A percentile compares a stretch with the other conserved stretches of the same genome.
Conservation (phyloP, 345 rosid species). For the Bretschneidera sinensis region DNA sequence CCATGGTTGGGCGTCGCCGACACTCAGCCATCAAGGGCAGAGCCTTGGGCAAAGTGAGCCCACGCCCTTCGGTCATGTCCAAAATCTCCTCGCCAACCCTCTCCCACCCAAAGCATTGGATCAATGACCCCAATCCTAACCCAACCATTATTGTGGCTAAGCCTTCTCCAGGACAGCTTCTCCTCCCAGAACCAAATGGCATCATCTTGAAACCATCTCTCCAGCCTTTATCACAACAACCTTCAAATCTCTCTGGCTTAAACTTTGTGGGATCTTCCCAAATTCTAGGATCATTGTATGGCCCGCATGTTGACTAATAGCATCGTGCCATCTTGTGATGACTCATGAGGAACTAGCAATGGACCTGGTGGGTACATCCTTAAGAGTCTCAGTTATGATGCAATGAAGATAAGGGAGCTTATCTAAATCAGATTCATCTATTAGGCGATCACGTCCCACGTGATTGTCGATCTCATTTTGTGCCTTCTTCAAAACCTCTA, state of each 20-base stretch:
- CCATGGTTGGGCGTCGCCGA: slow-evolving; percentile 19
- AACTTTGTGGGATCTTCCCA: slow-evolving; percentile 44
- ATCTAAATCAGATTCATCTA: slow-evolving; percentile 41
- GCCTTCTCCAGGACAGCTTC: slow-evolving; percentile 49
- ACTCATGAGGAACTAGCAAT: slow-evolving; percentile 34
- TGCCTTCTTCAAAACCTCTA: slow-evolving; percentile 35
- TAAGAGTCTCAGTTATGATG: slow-evolving; percentile 49
- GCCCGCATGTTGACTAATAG: slow-evolving; percentile 46
- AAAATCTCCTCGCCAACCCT: slow-evolving; percentile 29
- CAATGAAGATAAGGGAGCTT: slow-evolving; percentile 43
- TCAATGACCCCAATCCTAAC: slow-evolving; percentile 30
- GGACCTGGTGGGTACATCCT: slow-evolving; percentile 45
- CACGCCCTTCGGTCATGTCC: slow-evolving; percentile 37
- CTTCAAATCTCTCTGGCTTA: slow-evolving; percentile 37
- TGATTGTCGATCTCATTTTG: slow-evolving; percentile 39
- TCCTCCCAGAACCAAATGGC: slow-evolving; percentile 45
- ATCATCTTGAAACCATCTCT: slow-evolving; percentile 24
- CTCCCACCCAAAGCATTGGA: slow-evolving; percentile 47
- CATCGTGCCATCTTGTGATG: slow-evolving; percentile 35
- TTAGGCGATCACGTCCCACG: slow-evolving; percentile 28
- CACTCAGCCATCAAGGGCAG: slow-evolving; percentile 34
- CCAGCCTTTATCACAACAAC: slow-evolving; percentile 8
- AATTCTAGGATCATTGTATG: slow-evolving; percentile 37
- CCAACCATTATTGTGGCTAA: slow-evolving; percentile 28
- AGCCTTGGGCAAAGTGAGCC: slow-evolving; percentile 33